Evolutionary conservation across 495 filamentous ascomycete species (phyloP).

Genomic region (Aspergillus wentii): DNA sequence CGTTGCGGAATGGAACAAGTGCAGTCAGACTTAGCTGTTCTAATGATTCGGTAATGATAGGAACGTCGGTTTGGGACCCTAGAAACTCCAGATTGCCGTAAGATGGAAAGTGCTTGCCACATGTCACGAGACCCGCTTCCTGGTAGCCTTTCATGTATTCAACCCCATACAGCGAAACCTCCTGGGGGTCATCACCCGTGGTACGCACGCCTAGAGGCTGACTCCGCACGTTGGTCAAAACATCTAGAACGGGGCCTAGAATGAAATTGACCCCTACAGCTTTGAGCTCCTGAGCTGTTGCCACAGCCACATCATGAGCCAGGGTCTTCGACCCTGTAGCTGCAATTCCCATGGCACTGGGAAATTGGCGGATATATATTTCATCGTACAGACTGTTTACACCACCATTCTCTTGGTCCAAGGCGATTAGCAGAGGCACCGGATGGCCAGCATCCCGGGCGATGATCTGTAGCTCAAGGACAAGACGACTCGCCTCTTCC

Average conservation of each 20-base stretch:
- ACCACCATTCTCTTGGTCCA: slow-evolving; percentile 93
- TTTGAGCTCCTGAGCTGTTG: slow-evolving; percentile 79
- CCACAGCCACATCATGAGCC: slow-evolving; percentile 76
- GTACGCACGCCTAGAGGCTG: slow-evolving; percentile 83
- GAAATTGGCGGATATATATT: slow-evolving; percentile 85
- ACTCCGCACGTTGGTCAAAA: slow-evolving; percentile 81
- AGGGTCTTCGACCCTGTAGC: slow-evolving; percentile 75
- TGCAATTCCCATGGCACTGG: slow-evolving; percentile 85
- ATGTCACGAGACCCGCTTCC: slow-evolving; percentile 75
- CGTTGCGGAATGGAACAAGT: slow-evolving; percentile 81
- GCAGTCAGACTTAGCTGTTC: slow-evolving; percentile 82
- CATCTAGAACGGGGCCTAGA: slow-evolving; percentile 84
- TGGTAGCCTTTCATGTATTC: slow-evolving; percentile 87
- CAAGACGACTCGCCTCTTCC: slow-evolving; percentile 73
- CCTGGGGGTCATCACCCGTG: slow-evolving; percentile 80
- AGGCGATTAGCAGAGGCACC: slow-evolving; percentile 74
- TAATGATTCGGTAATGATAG: slow-evolving; percentile 85
- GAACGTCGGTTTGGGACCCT: slow-evolving; percentile 79
- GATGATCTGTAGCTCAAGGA: slow-evolving; percentile 82
- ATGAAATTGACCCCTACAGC: slow-evolving; percentile 90
- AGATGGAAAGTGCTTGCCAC: slow-evolving; percentile 90
- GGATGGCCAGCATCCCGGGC: slow-evolving; percentile 82
- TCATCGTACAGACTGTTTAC: slow-evolving; percentile 93
- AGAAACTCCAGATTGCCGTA: slow-evolving; percentile 92
- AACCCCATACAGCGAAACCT: slow-evolving; percentile 81